phyloP scores from a whole-genome alignment of 306 rosid species.

The Senna siamea region DNA sequence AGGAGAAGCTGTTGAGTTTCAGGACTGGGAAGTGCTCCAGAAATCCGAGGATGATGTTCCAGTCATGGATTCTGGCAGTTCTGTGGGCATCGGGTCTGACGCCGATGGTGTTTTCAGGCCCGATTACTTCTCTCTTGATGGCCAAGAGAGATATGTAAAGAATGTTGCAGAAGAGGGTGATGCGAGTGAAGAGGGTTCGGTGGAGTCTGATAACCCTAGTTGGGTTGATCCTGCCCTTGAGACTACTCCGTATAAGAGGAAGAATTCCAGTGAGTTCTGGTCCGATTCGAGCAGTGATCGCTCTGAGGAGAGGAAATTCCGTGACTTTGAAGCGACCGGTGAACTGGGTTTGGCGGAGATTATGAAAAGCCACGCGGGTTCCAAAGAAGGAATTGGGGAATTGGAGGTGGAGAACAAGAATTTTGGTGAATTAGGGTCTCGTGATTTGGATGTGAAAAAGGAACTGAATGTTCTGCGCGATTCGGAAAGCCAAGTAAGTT shows the following conservation, averaged over 20 bases:
- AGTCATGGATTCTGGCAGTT: neutral
- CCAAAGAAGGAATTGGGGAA: slow-evolving; percentile 26
- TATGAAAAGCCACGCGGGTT: no score
- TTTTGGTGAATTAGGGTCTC: slow-evolving; percentile 29
- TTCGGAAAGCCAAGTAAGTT: slow-evolving; percentile 27
- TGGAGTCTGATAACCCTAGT: slow-evolving; percentile 69
- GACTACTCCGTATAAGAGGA: slow-evolving; percentile 22
- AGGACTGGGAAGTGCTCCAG: slow-evolving; percentile 72
- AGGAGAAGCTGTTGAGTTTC: slow-evolving; percentile 55
- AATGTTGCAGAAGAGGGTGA: slow-evolving; percentile 23
- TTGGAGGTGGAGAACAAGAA: slow-evolving; percentile 12
- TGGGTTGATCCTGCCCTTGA: slow-evolving; percentile 66
- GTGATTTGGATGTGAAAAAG: slow-evolving; percentile 36
- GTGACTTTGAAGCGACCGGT: no score
- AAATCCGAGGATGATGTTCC: slow-evolving; percentile 36
- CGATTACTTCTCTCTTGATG: slow-evolving; percentile 66
- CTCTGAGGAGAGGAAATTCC: slow-evolving; percentile 51
- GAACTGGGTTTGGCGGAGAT: no score
- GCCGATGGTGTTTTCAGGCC: slow-evolving; percentile 59
- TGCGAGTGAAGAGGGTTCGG: slow-evolving; percentile 49
- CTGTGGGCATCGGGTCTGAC: slow-evolving; percentile 47
- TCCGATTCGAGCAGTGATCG: slow-evolving; percentile 56
- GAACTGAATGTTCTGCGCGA: neutral
- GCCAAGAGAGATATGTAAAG: slow-evolving; percentile 41
- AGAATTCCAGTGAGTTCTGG: slow-evolving; percentile 52